These are phyloP conservation scores for Nannizziopsis arthrosporioides DNA, from an alignment of 2,329 filamentous ascomycete genomes.

Conservation along the genomic window DNA sequence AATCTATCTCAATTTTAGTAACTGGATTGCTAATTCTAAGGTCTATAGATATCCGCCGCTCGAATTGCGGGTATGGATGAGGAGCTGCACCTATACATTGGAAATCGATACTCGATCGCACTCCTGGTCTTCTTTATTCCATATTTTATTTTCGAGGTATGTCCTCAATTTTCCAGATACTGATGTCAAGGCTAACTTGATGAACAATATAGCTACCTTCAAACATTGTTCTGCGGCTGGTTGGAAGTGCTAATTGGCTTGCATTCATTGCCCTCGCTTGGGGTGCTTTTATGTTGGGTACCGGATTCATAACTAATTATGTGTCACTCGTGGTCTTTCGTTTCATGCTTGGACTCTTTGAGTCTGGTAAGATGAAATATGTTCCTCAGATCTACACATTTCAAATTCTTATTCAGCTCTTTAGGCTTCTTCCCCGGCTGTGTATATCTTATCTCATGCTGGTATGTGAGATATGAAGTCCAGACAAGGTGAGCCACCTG, in stretches of 20 bases:
- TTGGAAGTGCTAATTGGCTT: constrained; percentile 15
- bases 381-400: constrained; percentile 19
- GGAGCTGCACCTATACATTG: constrained; percentile 13
- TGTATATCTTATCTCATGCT: constrained; percentile 36
- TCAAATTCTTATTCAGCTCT: background rate
- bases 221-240: constrained; percentile 13
- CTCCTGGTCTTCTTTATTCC: constrained; percentile 17
- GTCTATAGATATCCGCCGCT: constrained; percentile 9
- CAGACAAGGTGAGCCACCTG: constrained; percentile 49
- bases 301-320: constrained; percentile 22
- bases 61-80: constrained; percentile 13
- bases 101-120: constrained; percentile 14
- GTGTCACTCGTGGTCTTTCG: constrained; percentile 30
- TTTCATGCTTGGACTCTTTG: constrained; percentile 35
- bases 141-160: constrained; percentile 18
- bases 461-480: constrained; percentile 49
- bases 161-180: background rate
- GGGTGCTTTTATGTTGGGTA: constrained; percentile 13
- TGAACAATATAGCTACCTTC: constrained; percentile 11
- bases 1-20: background rate
- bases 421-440: constrained; percentile 34
- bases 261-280: constrained; percentile 13
- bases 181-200: background rate
- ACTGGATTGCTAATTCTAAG: background rate
- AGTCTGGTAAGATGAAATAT: constrained; percentile 26